Evolutionary conservation across 2,329 filamentous ascomycete species (phyloP).

Genomic region (Botrytis medusae): DNA sequence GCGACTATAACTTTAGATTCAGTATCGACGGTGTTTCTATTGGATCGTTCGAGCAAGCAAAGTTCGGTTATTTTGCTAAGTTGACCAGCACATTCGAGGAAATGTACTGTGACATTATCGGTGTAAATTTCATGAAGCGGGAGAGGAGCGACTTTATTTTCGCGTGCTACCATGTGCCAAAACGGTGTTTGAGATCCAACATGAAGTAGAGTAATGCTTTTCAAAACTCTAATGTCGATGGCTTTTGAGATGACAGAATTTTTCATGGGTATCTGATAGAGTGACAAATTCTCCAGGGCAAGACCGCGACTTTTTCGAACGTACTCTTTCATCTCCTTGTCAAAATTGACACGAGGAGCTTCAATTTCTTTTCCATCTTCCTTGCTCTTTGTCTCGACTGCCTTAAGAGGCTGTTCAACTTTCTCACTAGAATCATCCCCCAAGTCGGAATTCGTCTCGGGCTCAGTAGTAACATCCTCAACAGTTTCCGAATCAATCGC

Average conservation of each 20-base stretch:
- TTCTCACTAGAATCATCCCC: not conserved
- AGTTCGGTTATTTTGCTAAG: slow-evolving; percentile 57
- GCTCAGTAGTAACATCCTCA: not conserved
- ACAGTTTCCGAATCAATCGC: slow-evolving; percentile 27
- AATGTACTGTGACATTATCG: slow-evolving; percentile 58
- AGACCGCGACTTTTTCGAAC: slow-evolving; percentile 58
- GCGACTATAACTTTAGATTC: slow-evolving; percentile 50
- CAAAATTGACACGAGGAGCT: not conserved
- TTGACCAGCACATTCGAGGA: slow-evolving; percentile 54
- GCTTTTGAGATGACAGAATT: slow-evolving; percentile 56
- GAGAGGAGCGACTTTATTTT: slow-evolving; percentile 53
- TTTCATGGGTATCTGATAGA: slow-evolving; percentile 61
- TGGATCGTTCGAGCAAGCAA: slow-evolving; percentile 56
- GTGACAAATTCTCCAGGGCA: slow-evolving; percentile 52
- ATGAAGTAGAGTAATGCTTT: slow-evolving; percentile 59
- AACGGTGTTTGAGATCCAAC: slow-evolving; percentile 61
- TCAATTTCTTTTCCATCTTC: not conserved
- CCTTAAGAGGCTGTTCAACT: not conserved
- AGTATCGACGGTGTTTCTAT: slow-evolving; percentile 53
- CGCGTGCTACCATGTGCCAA: slow-evolving; percentile 56
- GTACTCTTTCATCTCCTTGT: slow-evolving; percentile 48
- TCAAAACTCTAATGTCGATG: slow-evolving; percentile 57
- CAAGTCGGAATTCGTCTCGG: not conserved
- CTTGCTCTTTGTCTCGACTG: not conserved
- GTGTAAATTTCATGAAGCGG: slow-evolving; percentile 60